phyloP scores from a whole-genome alignment of 2,329 filamentous ascomycete genomes.

The Penicillium sp. region DNA sequence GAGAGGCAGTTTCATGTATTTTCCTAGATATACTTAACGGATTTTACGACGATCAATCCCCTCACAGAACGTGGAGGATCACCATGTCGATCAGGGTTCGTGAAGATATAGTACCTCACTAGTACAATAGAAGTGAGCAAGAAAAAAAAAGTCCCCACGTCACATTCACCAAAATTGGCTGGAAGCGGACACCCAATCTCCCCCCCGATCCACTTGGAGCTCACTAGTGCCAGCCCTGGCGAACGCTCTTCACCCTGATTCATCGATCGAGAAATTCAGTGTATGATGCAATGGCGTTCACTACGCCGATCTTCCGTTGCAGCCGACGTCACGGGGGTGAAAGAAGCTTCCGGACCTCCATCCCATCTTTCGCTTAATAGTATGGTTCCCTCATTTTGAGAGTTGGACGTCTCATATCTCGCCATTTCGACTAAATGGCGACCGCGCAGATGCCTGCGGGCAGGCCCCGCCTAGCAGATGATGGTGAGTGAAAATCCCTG shows the following conservation, averaged over 20 bases:
- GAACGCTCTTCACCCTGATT: conserved; percentile 18
- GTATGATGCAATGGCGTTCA: conserved; percentile 26
- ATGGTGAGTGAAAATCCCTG: conserved; percentile 29
- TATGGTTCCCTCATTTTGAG: conserved; percentile 10
- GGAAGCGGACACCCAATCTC: neutral
- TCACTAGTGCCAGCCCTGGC: neutral
- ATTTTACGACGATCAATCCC: neutral
- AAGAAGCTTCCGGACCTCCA: conserved; percentile 30
- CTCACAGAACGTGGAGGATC: conserved; percentile 1
- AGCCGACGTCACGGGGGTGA: conserved; percentile 35
- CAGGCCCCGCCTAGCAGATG: conserved; percentile 34
- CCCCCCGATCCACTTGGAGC: conserved; percentile 1
- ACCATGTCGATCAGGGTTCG: conserved; percentile 1
- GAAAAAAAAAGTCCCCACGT: conserved; percentile 13
- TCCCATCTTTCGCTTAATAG: conserved; percentile 19
- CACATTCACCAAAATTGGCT: neutral
- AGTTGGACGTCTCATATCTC: neutral
- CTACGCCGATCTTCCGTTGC: conserved; percentile 25
- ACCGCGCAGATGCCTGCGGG: conserved; percentile 32
- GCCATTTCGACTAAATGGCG: conserved; percentile 27
- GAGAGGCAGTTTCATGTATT: no score
- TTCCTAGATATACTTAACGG: neutral
- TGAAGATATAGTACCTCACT: neutral
- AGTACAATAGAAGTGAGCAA: neutral
- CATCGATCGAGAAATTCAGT: conserved; percentile 16